A percentile compares a stretch with the other conserved stretches of the same genome.
These are phyloP conservation scores for Zymoseptoria crescenta DNA, from an alignment of 2,329 filamentous ascomycete genomes.

Conservation along the genomic window DNA sequence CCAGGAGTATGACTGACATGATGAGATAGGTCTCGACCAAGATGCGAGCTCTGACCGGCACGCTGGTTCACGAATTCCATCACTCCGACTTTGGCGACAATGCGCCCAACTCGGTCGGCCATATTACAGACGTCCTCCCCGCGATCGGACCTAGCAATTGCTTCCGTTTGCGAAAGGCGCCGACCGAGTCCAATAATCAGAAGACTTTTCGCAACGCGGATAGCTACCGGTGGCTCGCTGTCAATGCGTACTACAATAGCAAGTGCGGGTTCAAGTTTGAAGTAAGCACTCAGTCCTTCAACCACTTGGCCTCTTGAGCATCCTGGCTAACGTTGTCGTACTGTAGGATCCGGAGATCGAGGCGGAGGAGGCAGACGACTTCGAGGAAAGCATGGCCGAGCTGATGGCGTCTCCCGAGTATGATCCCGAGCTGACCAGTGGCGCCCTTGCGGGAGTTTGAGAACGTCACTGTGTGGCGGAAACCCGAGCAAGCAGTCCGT, in stretches of 20 bases:
- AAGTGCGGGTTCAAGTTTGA: not conserved
- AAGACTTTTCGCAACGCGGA: constrained; percentile 3
- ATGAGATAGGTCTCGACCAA: not conserved
- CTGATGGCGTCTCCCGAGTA: not conserved
- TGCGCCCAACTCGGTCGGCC: not conserved
- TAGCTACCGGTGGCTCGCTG: constrained; percentile 2
- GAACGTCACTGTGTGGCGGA: too few species aligned
- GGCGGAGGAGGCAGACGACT: not conserved
- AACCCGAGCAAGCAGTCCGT: too few species aligned
- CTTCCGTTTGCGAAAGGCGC: not conserved
- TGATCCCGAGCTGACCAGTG: not conserved
- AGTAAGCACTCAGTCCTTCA: too few species aligned
- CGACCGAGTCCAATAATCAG: not conserved
- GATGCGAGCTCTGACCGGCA: not conserved
- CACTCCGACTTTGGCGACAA: not conserved
- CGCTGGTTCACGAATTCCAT: not conserved
- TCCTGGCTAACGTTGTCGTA: too few species aligned
- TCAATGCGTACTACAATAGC: constrained; percentile 4
- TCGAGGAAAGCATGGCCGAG: not conserved
- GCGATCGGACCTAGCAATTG: not conserved
- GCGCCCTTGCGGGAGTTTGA: not conserved
- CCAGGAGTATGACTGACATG: too few species aligned
- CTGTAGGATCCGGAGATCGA: not conserved
- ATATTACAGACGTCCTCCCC: too few species aligned
- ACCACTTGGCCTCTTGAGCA: too few species aligned